Base-by-base conservation (phyloP, 768 basidiomycete genomes). In the Rhodotorula sphaerocarpa region DNA sequence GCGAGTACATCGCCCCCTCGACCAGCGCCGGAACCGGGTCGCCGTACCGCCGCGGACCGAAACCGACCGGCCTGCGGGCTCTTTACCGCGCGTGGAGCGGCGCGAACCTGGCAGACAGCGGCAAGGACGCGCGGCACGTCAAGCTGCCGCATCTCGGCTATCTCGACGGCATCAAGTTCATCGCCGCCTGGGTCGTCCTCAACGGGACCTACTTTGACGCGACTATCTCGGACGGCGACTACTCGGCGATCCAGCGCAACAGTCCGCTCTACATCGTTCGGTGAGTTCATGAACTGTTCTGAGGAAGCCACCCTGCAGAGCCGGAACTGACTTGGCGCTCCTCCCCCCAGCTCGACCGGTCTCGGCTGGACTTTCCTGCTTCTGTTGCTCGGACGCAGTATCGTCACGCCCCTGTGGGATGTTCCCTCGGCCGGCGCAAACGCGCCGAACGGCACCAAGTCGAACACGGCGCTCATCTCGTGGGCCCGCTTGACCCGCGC, bases 171-270 rank as follows among this genome's bases (percentile, higher is more conserved):
- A 25, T 71, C 48, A 72, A 72, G 63, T 72, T 72, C 65, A 46
- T 71, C 61, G 56, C 63, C 23, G 66, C 70, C 20, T 70, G 66
- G 59, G 60, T 62, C 57, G 58, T 70, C 46, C 61, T 73, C 47
- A 73, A 73, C 66, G 72, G 70, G 41, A 73, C 72, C n/a, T 63
- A 67, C 63, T 73, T 73, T 39, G 55, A 60, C 52, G 72, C 71
- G 20, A 64, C 63, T 25, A 23, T 72, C 30, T 48, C 48, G 28
- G 51, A 64, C 50, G 53, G 56, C 50, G 72, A 71, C 58, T 71
- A 71, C 66, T 51, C 64, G 20, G 68, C 69, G 25, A 71, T 73
- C 57, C 69, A 72, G 57, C 66, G 73, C 45, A 43, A 51, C 57
- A 65, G 63, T 18, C 73, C 71, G 16, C 62, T 68, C 48, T 73